Evolutionary conservation across 352 stramenopile genomes (phyloP), one percentile per base, ranked within the genome.

Genomic region (Globisporangium cystogenes): DNA sequence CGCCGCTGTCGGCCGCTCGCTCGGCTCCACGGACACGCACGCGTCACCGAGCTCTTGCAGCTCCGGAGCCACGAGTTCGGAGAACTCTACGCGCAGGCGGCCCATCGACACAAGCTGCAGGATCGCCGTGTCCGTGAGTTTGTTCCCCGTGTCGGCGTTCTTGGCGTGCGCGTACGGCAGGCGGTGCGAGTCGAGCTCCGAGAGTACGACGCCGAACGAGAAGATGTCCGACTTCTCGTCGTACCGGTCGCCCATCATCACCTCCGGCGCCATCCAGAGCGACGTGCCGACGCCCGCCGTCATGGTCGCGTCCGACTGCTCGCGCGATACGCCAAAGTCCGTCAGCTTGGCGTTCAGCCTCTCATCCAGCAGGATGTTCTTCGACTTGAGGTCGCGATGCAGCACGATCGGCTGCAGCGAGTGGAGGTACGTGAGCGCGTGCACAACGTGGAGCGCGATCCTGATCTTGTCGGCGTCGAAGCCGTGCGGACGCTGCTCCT

Each of bases 201-300:
- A 85, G 64, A 93, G 67, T 29, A 90, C 79, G 48, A 93, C 83
- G 21, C 82, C 82, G 39, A 92, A 90, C 27, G 82, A 91, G 58
- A 82, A 93, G 35, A 93, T 88, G 49, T 93, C 82, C 26, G 80
- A 76, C 57, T 89, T 89, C 57, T 90, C 78, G 23, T 81, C 65
- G 54, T 81, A 68, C 16, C 75, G 33, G 39, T 81, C 70, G 0
- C 55, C 68, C n/a, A n/a, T n/a, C 60, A 72, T 67, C 21, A 70
- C 57, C 41, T 84, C 70, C 4, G 73, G 70, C 10, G 73, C 73
- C 56, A 79, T 80, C 73, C 73, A 83, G 20, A 76, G 54, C 31
- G 67, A 79, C 33, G 70, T 72, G 3, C 74, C 74, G 36, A 82
- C n/a, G n/a, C n/a, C n/a, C n/a, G n/a, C n/a, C n/a, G n/a, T n/a